Percentiles rank a stretch among this genome's conserved stretches.
Conservation (phyloP, 768 basidiomycete genomes). For the Hygrophorus russula region DNA sequence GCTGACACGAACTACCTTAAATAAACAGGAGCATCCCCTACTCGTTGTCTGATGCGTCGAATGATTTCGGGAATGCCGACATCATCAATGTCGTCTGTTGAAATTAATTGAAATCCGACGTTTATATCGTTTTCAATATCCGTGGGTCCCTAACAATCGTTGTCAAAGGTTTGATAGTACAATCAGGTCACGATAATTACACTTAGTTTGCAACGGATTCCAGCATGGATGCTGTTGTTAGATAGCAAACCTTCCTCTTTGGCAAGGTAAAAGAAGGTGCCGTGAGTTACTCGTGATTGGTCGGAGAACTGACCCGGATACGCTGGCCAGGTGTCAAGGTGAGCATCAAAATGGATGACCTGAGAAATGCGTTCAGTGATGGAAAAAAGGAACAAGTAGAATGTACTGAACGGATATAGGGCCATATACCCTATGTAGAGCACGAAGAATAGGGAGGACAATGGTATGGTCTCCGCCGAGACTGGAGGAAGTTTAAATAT, state of each 20-base stretch:
- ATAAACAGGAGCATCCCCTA: slow-evolving; percentile 70
- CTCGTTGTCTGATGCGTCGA: slow-evolving; percentile 53
- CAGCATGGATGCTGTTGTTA: slow-evolving; percentile 75
- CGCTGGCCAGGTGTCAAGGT: slow-evolving; percentile 55
- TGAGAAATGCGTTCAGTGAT: slow-evolving; percentile 12
- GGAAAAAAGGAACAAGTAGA: slow-evolving; percentile 3
- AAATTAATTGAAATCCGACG: slow-evolving; percentile 72
- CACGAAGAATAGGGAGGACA: slow-evolving; percentile 75
- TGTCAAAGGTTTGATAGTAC: slow-evolving; percentile 14
- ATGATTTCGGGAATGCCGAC: slow-evolving; percentile 62
- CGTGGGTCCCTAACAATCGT: slow-evolving; percentile 31
- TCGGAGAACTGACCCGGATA: slow-evolving; percentile 49
- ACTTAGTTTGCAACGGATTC: slow-evolving; percentile 67
- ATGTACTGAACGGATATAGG: slow-evolving; percentile 68
- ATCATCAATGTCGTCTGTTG: slow-evolving; percentile 78
- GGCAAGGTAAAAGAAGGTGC: slow-evolving; percentile 79
- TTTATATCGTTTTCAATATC: slow-evolving; percentile 61
- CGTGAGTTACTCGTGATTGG: slow-evolving; percentile 68
- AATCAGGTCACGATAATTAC: slow-evolving; percentile 17
- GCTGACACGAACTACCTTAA: slow-evolving; percentile 40
- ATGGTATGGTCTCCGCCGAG: slow-evolving; percentile 87
- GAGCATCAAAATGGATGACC: slow-evolving; percentile 24
- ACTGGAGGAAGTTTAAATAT: slow-evolving; percentile 20
- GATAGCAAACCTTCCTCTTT: slow-evolving; percentile 66
- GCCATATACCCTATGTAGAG: slow-evolving; percentile 70